These are phyloP conservation scores for Pseudogymnoascus sp. DNA, from an alignment of 2,329 filamentous ascomycete genomes.

Conservation along the genomic window DNA sequence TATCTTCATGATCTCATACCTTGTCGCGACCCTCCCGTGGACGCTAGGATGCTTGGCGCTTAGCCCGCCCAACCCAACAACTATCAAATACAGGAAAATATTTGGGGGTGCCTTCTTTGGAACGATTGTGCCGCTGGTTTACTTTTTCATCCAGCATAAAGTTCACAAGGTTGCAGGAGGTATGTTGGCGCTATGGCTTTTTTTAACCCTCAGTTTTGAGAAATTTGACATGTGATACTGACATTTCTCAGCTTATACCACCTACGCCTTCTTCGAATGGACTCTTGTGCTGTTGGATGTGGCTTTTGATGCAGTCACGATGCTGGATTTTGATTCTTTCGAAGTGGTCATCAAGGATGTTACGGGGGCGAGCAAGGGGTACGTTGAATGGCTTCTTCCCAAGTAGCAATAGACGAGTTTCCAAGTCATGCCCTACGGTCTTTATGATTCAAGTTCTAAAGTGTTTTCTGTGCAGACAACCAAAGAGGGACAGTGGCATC, in stretches of 20 bases:
- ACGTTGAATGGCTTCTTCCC: constrained; percentile 94
- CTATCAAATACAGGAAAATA: constrained; percentile 83
- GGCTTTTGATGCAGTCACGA: constrained; percentile 89
- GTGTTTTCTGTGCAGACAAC: constrained; percentile 30
- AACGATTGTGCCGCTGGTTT: constrained; percentile 80
- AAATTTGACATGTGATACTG: constrained; percentile 15
- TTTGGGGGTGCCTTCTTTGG: constrained; percentile 80
- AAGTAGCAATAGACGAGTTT: constrained; percentile 60
- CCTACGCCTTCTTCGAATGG: constrained; percentile 98
- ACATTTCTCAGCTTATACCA: constrained; percentile 71
- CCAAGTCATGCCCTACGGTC: constrained; percentile 20
- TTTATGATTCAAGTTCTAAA: constrained; percentile 25
- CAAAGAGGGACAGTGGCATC: constrained; percentile 40
- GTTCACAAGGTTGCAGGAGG: constrained; percentile 89
- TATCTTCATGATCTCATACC: constrained; percentile 98
- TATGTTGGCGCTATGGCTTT: constrained; percentile 37
- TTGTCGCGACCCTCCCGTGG: constrained; percentile 92
- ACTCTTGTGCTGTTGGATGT: constrained; percentile 89
- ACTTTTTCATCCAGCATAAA: constrained; percentile 99
- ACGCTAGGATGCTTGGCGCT: constrained; percentile 82
- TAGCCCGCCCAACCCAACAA: constrained; percentile 73
- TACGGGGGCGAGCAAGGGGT: constrained; percentile 91
- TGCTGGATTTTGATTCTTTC: constrained; percentile 81
- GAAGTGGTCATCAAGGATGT: constrained; percentile 84
- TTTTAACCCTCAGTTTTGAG: constrained; percentile 9